Percentiles rank a stretch among this genome's conserved stretches.
Evolutionary conservation across 1,284 basidiomycete genomes (phyloP).

Genomic region (Schizopora paradoxa): DNA sequence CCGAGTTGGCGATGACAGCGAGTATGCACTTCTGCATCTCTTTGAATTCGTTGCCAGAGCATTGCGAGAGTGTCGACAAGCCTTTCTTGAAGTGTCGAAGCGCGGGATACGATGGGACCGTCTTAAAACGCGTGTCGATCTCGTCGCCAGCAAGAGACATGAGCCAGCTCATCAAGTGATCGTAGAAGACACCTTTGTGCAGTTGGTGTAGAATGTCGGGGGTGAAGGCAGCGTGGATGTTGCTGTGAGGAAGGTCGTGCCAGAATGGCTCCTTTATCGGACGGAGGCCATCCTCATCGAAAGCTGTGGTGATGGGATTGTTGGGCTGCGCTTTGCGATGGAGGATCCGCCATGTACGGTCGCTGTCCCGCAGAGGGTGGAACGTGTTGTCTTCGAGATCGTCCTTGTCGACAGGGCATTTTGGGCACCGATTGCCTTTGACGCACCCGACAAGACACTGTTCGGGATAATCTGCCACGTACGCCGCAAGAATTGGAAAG

Average conservation of each 20-base stretch:
- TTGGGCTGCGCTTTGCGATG: neutral
- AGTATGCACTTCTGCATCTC: conserved; percentile 26
- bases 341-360: neutral
- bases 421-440: conserved; percentile 10
- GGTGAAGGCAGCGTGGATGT: conserved; percentile 26
- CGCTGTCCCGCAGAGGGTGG: neutral
- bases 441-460: conserved; percentile 17
- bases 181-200: conserved; percentile 28
- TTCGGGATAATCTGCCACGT: conserved; percentile 21
- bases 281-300: conserved; percentile 5
- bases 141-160: conserved; percentile 10
- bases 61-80: conserved; percentile 25
- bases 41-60: conserved; percentile 28
- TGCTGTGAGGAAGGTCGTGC: conserved; percentile 23
- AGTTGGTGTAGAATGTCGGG: conserved; percentile 31
- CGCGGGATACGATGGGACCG: conserved; percentile 22
- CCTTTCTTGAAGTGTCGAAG: conserved; percentile 24
- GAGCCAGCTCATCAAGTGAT: conserved; percentile 27
- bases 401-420: conserved; percentile 3
- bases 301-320: neutral
- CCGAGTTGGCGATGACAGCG: conserved; percentile 18
- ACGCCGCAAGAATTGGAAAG: conserved; percentile 19
- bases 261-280: conserved; percentile 26
- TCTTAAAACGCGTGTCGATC: conserved; percentile 22
- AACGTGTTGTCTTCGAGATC: conserved; percentile 5